Conservation (phyloP, 202 grass and related monocot genomes). For the Panicum virgatum region DNA sequence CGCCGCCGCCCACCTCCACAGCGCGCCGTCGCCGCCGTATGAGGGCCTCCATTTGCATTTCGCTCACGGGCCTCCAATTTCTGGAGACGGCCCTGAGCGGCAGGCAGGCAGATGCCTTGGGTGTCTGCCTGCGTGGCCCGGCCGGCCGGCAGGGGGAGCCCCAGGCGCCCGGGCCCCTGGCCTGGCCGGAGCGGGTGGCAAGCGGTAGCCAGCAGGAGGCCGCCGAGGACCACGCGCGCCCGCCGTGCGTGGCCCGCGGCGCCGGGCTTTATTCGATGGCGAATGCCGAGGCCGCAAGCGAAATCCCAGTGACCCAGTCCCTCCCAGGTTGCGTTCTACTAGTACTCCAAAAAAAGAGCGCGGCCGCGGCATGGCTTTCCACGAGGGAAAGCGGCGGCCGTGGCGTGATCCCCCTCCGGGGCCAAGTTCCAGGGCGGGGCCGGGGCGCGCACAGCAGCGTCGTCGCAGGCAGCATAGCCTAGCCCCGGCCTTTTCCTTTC, state of each 20-base stretch:
- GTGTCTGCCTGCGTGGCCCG: too few relatives aligned
- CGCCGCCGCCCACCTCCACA: too few relatives aligned
- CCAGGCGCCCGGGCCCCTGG: slow-evolving; percentile 24
- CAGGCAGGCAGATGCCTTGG: slow-evolving; percentile 9
- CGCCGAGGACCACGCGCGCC: slow-evolving; percentile 24
- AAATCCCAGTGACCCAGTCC: background rate
- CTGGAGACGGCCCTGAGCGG: too few relatives aligned
- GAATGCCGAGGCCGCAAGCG: slow-evolving; percentile 8
- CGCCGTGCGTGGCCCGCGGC: too few relatives aligned
- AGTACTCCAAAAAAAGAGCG: background rate
- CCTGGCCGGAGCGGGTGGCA: background rate
- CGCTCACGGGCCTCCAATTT: too few relatives aligned
- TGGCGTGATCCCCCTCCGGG: slow-evolving; percentile 14
- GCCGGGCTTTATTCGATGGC: slow-evolving; percentile 45
- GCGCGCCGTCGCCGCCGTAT: too few relatives aligned
- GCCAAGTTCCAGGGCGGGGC: slow-evolving; percentile 1
- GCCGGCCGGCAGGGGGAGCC: slow-evolving; percentile 10
- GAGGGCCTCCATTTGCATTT: too few relatives aligned
- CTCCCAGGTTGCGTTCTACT: background rate
- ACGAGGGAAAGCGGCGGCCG: slow-evolving; percentile 9
- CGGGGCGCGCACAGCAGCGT: background rate
- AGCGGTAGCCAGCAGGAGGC: background rate
- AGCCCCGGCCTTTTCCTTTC: slow-evolving; percentile 28
- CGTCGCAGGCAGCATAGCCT: slow-evolving; percentile 14
- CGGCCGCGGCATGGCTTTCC: slow-evolving; percentile 43